phyloP scores from a whole-genome alignment of 768 basidiomycete genomes.

The Tricholoma flavovirens region DNA sequence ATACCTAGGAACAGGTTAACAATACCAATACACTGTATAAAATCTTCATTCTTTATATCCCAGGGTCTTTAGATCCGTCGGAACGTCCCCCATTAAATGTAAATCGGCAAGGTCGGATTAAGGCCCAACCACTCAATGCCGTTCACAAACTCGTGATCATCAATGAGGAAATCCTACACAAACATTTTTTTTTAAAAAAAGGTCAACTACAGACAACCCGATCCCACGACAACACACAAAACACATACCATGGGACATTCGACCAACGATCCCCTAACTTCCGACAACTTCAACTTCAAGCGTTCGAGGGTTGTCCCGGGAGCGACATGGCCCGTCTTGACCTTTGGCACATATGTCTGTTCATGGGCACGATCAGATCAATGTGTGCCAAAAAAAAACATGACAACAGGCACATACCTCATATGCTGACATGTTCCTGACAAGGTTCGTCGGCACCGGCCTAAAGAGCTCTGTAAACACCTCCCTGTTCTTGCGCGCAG shows the following conservation, averaged over 20 bases:
- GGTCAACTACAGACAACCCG: slow-evolving; percentile 6
- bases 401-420: slow-evolving; percentile 48
- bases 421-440: slow-evolving; percentile 74
- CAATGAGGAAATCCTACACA: slow-evolving; percentile 75
- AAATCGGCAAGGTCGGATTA: slow-evolving; percentile 76
- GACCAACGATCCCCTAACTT: slow-evolving; percentile 68
- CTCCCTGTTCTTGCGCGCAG: slow-evolving; percentile 76
- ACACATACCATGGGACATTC: slow-evolving; percentile 66
- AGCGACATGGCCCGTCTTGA: slow-evolving; percentile 76
- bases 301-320: slow-evolving; percentile 59
- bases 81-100: slow-evolving; percentile 41
- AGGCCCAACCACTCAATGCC: slow-evolving; percentile 69
- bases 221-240: background rate
- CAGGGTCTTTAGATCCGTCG: too few relatives aligned
- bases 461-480: slow-evolving; percentile 84
- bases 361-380: background rate
- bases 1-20: too few relatives aligned
- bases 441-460: slow-evolving; percentile 80
- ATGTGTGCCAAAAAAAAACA: background rate
- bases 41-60: background rate
- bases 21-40: background rate
- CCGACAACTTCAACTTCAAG: slow-evolving; percentile 68
- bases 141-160: slow-evolving; percentile 64
- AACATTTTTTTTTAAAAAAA: background rate
- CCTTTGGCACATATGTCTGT: slow-evolving; percentile 70